Evolutionary conservation across 768 basidiomycete genomes (phyloP).

Genomic region (Trametes cinnabarina): DNA sequence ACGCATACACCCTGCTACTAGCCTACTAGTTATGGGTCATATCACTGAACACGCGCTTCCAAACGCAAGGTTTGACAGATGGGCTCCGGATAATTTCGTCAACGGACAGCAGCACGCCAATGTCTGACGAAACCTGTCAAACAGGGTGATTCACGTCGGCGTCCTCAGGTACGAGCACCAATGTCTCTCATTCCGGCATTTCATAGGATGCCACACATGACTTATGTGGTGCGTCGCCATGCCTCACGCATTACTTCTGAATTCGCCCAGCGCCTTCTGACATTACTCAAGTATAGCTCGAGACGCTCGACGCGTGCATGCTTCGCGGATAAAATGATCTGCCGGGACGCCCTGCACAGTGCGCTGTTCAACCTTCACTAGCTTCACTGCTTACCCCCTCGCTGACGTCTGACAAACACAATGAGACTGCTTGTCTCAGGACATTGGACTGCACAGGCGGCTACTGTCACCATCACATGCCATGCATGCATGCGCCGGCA

Average conservation of each 20-base stretch:
- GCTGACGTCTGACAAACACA: slow-evolving; percentile 5
- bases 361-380: neutral
- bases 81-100: neutral
- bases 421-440: neutral
- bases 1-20: too few relatives aligned
- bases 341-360: neutral
- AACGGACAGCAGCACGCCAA: neutral
- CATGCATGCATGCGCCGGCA: too few relatives aligned
- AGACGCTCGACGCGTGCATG: neutral
- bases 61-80: neutral
- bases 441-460: too few relatives aligned
- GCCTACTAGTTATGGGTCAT: too few relatives aligned
- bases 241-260: neutral
- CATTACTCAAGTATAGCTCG: neutral
- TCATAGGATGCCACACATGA: neutral
- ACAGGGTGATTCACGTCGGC: neutral
- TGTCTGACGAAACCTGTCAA: neutral
- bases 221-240: neutral
- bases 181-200: neutral
- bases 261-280: too few relatives aligned
- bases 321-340: neutral
- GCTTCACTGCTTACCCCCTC: neutral
- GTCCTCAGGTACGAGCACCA: too few relatives aligned
- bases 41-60: neutral
- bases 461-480: neutral